phyloP scores from a whole-genome alignment of 192 early-diverging fungal species.

The Coemansia sp. region DNA sequence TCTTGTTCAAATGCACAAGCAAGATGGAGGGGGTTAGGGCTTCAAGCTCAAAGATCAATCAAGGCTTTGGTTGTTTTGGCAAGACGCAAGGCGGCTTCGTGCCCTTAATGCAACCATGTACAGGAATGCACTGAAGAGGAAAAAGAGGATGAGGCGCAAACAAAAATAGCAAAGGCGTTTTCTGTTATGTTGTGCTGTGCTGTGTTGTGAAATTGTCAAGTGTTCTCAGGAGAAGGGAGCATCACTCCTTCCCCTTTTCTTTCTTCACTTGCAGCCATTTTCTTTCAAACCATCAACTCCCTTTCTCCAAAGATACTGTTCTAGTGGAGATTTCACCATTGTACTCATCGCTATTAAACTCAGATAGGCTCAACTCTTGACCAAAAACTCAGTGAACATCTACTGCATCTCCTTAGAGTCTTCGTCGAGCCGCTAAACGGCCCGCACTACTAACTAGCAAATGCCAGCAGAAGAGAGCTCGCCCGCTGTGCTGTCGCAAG shows the following conservation, averaged over 20 bases:
- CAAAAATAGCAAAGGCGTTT: background rate
- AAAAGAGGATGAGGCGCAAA: background rate
- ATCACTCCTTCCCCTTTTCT: conserved; percentile 1
- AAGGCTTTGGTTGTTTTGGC: background rate
- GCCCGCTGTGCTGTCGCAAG: background rate
- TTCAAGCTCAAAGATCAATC: background rate
- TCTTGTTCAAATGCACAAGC: background rate
- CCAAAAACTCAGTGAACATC: too few species aligned
- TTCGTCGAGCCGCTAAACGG: background rate
- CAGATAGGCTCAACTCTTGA: background rate
- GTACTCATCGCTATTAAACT: background rate
- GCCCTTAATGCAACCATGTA: too few species aligned
- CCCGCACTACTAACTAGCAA: background rate
- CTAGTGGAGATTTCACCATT: background rate
- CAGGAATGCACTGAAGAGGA: background rate
- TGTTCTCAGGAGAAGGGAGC: background rate
- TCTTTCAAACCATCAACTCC: background rate
- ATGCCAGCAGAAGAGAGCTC: background rate
- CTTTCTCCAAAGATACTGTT: background rate
- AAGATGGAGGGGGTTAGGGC: background rate
- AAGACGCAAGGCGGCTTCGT: background rate
- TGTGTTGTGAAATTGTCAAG: too few species aligned
- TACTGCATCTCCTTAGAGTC: background rate
- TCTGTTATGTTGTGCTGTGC: background rate
- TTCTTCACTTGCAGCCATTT: background rate